Percentiles rank a stretch among this genome's conserved stretches.
These are phyloP conservation scores for Phytophthora brassicae DNA, from an alignment of 352 stramenopile species.

Conservation along the genomic window DNA sequence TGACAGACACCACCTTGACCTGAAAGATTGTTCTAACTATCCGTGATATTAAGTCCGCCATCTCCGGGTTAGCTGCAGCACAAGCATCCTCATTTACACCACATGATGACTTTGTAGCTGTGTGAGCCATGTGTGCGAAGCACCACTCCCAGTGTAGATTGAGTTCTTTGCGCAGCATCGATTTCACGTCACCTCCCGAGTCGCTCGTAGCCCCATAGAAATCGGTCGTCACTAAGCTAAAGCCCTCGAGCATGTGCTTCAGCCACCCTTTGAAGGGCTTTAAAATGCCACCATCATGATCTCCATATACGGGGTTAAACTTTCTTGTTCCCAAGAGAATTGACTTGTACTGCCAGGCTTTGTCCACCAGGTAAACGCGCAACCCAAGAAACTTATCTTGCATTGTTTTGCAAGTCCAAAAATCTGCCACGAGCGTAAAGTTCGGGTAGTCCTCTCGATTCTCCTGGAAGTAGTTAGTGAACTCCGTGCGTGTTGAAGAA, in stretches of 20 bases:
- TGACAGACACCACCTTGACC: too few relatives aligned
- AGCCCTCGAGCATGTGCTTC: background rate
- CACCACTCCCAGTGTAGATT: background rate
- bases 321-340: too few relatives aligned
- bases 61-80: too few relatives aligned
- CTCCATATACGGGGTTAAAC: conserved; percentile 3
- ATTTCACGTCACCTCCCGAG: background rate
- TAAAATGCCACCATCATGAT: background rate
- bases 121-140: background rate
- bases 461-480: conserved; percentile 1
- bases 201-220: background rate
- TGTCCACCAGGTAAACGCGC: conserved; percentile 25
- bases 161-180: background rate
- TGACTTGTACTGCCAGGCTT: too few relatives aligned
- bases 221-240: background rate
- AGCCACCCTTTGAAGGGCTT: background rate
- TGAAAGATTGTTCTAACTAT: too few relatives aligned
- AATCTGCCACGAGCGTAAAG: conserved; percentile 24
- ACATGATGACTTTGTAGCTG: too few relatives aligned
- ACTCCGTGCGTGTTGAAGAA: background rate
- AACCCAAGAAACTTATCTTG: conserved; percentile 18
- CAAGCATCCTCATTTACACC: too few relatives aligned
- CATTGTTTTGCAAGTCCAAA: conserved; percentile 11
- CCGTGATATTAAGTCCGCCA: too few relatives aligned
- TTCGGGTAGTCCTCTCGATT: conserved; percentile 5